These are phyloP conservation scores for Plasmodium chabaudi DNA, from an alignment of 169 alveolate species.

Conservation along the genomic window DNA sequence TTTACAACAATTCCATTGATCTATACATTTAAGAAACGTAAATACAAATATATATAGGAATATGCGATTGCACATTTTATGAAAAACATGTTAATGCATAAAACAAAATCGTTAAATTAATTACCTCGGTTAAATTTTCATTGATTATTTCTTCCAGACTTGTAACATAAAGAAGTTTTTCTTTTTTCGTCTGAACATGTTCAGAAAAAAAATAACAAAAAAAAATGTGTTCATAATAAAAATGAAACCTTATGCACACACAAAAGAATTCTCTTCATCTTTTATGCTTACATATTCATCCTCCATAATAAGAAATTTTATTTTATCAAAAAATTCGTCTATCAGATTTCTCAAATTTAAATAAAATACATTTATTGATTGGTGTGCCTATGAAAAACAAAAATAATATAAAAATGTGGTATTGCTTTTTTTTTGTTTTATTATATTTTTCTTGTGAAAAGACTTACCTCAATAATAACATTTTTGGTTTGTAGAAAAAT, in stretches of 20 bases:
- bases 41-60: not conserved
- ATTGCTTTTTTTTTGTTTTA: not conserved
- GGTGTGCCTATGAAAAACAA: slow-evolving; percentile 39
- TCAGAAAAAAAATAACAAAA: not conserved
- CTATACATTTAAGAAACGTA: not conserved
- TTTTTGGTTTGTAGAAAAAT: slow-evolving; percentile 64
- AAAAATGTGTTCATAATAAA: not conserved
- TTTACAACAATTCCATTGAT: slow-evolving; percentile 36
- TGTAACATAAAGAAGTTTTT: slow-evolving; percentile 27
- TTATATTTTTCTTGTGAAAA: not conserved
- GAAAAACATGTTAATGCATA: too few relatives aligned
- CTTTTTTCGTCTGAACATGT: slow-evolving; percentile 28
- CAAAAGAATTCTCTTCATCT: not conserved
- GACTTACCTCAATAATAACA: slow-evolving; percentile 31
- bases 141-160: slow-evolving; percentile 54
- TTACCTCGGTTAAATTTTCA: slow-evolving; percentile 57
- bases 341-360: slow-evolving; percentile 35
- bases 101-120: not conserved
- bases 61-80: not conserved
- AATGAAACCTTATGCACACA: not conserved
- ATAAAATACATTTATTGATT: slow-evolving; percentile 41
- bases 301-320: slow-evolving; percentile 33
- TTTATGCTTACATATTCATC: slow-evolving; percentile 36
- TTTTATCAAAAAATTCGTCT: slow-evolving; percentile 50
- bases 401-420: not conserved